A percentile compares a stretch with the other conserved stretches of the same genome.
Conservation (phyloP, 345 rosid genomes). For the Melaleuca alternifolia region DNA sequence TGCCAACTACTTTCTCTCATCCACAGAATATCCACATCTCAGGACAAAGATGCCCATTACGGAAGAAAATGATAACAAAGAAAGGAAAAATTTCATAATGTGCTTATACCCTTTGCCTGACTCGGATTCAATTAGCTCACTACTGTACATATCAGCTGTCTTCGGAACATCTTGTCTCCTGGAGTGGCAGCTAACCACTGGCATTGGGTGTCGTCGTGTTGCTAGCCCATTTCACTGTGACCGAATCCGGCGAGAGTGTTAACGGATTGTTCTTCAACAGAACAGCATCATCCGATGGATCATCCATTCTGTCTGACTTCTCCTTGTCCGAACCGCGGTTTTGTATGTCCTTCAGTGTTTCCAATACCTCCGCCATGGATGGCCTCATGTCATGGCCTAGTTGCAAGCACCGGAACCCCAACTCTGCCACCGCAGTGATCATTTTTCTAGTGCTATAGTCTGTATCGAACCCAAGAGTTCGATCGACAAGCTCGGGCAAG, state of each 20-base stretch:
- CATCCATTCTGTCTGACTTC: slow-evolving; percentile 10
- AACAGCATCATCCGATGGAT: slow-evolving; percentile 21
- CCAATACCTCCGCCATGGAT: slow-evolving; percentile 41
- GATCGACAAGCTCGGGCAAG: slow-evolving; percentile 65
- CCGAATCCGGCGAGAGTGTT: slow-evolving; percentile 40
- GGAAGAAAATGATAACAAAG: background rate
- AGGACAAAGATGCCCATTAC: background rate
- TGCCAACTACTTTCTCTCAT: background rate
- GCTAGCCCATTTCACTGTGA: slow-evolving; percentile 44
- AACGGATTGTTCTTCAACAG: slow-evolving; percentile 27
- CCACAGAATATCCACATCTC: background rate
- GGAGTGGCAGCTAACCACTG: slow-evolving; percentile 3
- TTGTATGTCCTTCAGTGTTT: slow-evolving; percentile 32
- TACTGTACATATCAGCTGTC: background rate
- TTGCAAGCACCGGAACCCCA: slow-evolving; percentile 81
- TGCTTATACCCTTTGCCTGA: background rate
- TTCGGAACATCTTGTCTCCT: background rate
- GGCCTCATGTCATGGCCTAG: slow-evolving; percentile 64
- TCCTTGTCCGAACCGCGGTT: slow-evolving; percentile 8
- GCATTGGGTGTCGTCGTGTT: slow-evolving; percentile 10
- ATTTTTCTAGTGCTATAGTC: slow-evolving; percentile 30
- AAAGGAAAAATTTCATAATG: background rate
- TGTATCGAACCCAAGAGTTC: slow-evolving; percentile 52
- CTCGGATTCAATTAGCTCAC: background rate
- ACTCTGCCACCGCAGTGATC: slow-evolving; percentile 65